A percentile compares a stretch with the other conserved stretches of the same genome.
Evolutionary conservation across 257 asterid genomes (phyloP).

Genomic region (Scutellaria barbata): DNA sequence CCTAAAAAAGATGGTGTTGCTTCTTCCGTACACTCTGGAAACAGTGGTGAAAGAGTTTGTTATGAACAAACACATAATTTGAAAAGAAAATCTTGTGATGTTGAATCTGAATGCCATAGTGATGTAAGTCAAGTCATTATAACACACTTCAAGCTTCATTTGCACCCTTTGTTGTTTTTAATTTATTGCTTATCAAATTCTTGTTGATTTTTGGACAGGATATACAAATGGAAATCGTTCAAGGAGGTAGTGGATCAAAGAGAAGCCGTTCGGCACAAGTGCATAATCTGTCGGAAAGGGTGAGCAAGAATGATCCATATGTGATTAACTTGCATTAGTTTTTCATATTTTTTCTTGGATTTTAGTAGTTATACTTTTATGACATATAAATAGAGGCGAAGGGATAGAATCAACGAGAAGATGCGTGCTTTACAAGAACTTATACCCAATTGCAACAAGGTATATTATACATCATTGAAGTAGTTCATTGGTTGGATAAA

Average conservation of each 20-base stretch:
- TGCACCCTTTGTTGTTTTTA: background rate
- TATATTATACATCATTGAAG: conserved; percentile 23
- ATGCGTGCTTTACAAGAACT: conserved; percentile 92
- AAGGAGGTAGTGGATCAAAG: conserved; percentile 64
- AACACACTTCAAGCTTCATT: conserved; percentile 18
- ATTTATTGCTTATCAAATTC: background rate
- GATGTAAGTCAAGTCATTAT: conserved; percentile 54
- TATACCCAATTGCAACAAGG: conserved; percentile 94
- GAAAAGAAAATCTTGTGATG: conserved; percentile 54
- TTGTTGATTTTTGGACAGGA: conserved; percentile 54
- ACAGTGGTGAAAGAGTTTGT: conserved; percentile 62
- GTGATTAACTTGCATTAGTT: conserved; percentile 20
- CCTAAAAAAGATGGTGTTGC: conserved; percentile 44
- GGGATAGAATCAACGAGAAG: conserved; percentile 89
- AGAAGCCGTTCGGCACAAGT: conserved; percentile 89
- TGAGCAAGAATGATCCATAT: conserved; percentile 40
- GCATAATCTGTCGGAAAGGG: conserved; percentile 91
- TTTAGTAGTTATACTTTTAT: conserved; percentile 25
- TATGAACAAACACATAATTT: conserved; percentile 46
- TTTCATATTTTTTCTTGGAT: conserved; percentile 33
- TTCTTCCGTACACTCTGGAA: conserved; percentile 71
- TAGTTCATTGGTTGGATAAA: background rate
- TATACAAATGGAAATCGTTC: conserved; percentile 53
- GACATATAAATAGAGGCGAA: conserved; percentile 62
- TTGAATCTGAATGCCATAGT: conserved; percentile 60